Base-by-base conservation (phyloP, 2,329 filamentous ascomycete genomes). In the Botrytis byssoidea region DNA sequence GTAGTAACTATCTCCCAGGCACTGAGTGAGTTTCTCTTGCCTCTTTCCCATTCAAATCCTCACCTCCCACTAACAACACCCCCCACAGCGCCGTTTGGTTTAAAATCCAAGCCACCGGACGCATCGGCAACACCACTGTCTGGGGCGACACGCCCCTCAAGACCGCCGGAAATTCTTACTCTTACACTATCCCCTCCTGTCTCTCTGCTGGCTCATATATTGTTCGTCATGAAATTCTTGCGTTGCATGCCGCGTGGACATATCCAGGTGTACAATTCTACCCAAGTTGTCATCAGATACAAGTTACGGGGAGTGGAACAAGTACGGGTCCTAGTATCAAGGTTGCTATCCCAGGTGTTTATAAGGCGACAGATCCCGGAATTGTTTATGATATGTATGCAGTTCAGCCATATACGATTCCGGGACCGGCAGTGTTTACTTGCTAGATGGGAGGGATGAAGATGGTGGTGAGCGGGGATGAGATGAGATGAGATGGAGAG, bases 181-280 rank as follows among this genome's bases (percentile, higher is more conserved):
- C 84, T 75, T 86, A 88, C 80, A 83, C 82, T 73, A 80, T 89
- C 75, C 87, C 87, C 60, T 79, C 82, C 44, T 87, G 85, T 81
- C 83, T 88, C 74, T 85, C 86, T 2, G 82, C 86, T 1, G 87
- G 87, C 46, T 83, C 89, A 69, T 89, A 89, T 76, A 83, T 89
- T 44, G 82, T 89, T 80, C 84, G 87, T 51, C 84, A 86, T 51
- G 87, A 89, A 82, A 82, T 87, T 63, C 72, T 77, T 51, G 77
- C 78, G 4, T 82, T 88, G 48, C 86, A 88, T 80, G 86, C 87
- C 10, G 86, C 86, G 25, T 82, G 81, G 76, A 77, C 73, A 25
- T 77, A 75, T 7, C 82, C 80, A 0, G 74, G 73, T 12, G 76
- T 76, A 12, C 76, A 79, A 35, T 77, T 78, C 70, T 79, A 79